Evolutionary conservation across 2,329 filamentous ascomycete species (phyloP), one percentile per base, ranked within the genome.

Genomic region (Massarina eburnea): DNA sequence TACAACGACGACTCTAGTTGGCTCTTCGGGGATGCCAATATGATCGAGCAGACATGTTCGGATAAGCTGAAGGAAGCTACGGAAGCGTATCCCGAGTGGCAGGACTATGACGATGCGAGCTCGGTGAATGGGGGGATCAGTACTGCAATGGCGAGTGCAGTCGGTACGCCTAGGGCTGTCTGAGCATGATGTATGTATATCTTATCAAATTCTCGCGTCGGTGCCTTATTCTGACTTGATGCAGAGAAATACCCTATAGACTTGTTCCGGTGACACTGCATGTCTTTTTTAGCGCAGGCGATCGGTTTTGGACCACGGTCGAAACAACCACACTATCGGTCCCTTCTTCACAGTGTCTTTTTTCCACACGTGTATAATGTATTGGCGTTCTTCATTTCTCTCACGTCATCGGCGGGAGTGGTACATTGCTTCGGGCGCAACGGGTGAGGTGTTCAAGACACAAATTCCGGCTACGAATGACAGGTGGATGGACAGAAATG

Each of bases 1-100:
- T 99, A 95, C 77, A 99, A 99, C 64, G 95, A 99, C 72, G 94
- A 97, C 66, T 88, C 86, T 46, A 96, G 91, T 71, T 77, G 95
- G 60, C 80, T 99, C 43, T 97, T 91, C 74, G 82, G 89, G 62
- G 94, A 99, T 76, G 92, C 92, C 39, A 91, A 91, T 70, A 79
- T 87, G 43, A 96, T 99, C 72, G 89, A 96, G 80, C 70, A 75
- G 50, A 78, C 79, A 41, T 77, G 75, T 46, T 48, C 80, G 24
- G 65, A 74, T 27, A 79, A 80, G 62, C 66, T 84, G 41, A 75
- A 69, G 46, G 79, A 79, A 52, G 75, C 79, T 50, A 80, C 78
- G 2, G 75, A 76, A 41, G 71, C 73, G n/a, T 68, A 80, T 52
- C 80, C 82, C 2, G 74, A 83, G 50, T 77, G 81, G 57, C 73